Evolutionary conservation across 495 filamentous ascomycete genomes (phyloP).

Genomic region (Aspergillus biplanus): DNA sequence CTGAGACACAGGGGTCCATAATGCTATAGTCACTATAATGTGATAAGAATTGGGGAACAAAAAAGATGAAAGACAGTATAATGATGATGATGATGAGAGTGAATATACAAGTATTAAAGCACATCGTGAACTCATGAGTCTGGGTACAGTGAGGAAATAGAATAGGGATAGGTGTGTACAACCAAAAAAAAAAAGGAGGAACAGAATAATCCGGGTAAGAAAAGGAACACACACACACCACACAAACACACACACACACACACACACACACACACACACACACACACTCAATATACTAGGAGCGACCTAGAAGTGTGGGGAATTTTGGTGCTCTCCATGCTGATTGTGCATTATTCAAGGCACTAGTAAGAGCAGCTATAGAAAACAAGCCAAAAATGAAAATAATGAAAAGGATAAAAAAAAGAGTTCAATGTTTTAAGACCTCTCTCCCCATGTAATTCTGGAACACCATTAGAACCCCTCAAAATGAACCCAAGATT

Average conservation of each 20-base stretch:
- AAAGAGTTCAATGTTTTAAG: background rate
- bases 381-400: background rate
- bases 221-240: no score
- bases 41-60: no score
- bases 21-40: no score
- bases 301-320: slow-evolving; percentile 9
- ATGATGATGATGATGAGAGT: background rate
- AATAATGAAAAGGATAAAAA: background rate
- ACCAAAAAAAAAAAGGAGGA: background rate
- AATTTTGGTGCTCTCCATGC: background rate
- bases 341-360: no score
- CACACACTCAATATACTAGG: no score
- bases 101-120: slow-evolving; percentile 10
- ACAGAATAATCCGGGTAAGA: background rate
- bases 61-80: no score
- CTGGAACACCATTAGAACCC: slow-evolving; percentile 1
- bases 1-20: no score
- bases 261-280: no score
- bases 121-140: slow-evolving; percentile 28
- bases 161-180: slow-evolving; percentile 6
- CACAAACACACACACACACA: no score
- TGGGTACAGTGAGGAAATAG: slow-evolving; percentile 15
- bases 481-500: slow-evolving; percentile 6
- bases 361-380: background rate
- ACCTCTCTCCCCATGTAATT: background rate